These are phyloP conservation scores for Ramaria sp. DNA, from an alignment of 768 basidiomycete species.

Conservation along the genomic window DNA sequence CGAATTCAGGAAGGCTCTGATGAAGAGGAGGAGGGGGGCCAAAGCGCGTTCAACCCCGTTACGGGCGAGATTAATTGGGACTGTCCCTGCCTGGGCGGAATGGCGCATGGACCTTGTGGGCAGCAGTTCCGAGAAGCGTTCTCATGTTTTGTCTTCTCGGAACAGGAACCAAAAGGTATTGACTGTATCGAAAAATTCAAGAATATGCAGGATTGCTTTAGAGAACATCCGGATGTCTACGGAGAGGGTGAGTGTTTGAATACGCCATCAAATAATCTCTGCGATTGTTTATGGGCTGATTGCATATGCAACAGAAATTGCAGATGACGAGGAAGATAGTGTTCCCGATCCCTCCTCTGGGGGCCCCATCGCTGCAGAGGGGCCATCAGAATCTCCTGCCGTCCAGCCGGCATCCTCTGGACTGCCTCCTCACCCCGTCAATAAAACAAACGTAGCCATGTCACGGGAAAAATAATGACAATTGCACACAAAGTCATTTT, in stretches of 20 bases:
- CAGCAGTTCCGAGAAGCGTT: slow-evolving; percentile 90
- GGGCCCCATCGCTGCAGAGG: not conserved
- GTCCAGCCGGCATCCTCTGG: not conserved
- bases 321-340: not conserved
- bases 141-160: slow-evolving; percentile 91
- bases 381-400: not conserved
- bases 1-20: not conserved
- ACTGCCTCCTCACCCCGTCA: not conserved
- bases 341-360: not conserved
- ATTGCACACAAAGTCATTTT: not conserved
- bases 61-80: slow-evolving; percentile 99
- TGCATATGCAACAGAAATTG: not conserved
- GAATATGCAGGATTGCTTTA: slow-evolving; percentile 96
- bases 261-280: not conserved
- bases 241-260: slow-evolving; percentile 60
- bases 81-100: slow-evolving; percentile 96
- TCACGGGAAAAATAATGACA: not conserved
- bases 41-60: slow-evolving; percentile 81
- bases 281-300: not conserved
- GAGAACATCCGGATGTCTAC: slow-evolving; percentile 92
- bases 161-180: slow-evolving; percentile 93
- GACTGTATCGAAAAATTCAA: slow-evolving; percentile 98
- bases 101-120: slow-evolving; percentile 97
- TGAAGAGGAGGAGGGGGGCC: slow-evolving; percentile 16
- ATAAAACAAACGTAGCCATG: not conserved